Evolutionary conservation across 768 basidiomycete genomes (phyloP).

Genomic region (Mycena galopus): DNA sequence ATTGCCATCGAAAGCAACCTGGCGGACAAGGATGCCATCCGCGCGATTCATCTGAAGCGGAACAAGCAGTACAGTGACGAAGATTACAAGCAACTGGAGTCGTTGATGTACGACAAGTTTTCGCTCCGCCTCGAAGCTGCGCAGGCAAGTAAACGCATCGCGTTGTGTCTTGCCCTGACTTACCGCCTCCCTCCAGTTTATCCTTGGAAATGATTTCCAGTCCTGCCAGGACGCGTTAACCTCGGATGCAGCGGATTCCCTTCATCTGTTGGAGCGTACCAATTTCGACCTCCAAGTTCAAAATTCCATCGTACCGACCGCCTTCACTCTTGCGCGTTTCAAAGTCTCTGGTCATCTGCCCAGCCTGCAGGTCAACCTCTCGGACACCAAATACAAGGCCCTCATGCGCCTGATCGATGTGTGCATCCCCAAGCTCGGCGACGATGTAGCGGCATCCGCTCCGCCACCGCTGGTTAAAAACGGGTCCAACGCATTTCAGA

Average conservation of each 20-base stretch:
- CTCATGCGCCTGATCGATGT: slow-evolving; percentile 95
- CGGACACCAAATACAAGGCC: slow-evolving; percentile 91
- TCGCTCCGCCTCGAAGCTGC: slow-evolving; percentile 86
- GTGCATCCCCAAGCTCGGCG: slow-evolving; percentile 85
- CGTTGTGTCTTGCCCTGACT: slow-evolving; percentile 22
- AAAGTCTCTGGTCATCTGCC: slow-evolving; percentile 93
- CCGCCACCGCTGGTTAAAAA: slow-evolving; percentile 38
- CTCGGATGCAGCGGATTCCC: slow-evolving; percentile 64
- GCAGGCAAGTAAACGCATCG: slow-evolving; percentile 69
- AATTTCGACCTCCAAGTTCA: slow-evolving; percentile 91
- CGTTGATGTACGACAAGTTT: slow-evolving; percentile 95
- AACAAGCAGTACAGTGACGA: slow-evolving; percentile 88
- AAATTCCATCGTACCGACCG: slow-evolving; percentile 91
- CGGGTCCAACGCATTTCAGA: slow-evolving; percentile 57
- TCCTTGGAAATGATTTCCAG: slow-evolving; percentile 88
- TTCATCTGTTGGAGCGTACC: slow-evolving; percentile 93
- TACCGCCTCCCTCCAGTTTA: slow-evolving; percentile 78
- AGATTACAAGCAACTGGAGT: slow-evolving; percentile 88
- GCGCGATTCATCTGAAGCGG: slow-evolving; percentile 84
- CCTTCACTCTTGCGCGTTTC: slow-evolving; percentile 85
- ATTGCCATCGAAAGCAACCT: slow-evolving; percentile 94
- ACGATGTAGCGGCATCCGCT: slow-evolving; percentile 46
- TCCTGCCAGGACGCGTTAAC: slow-evolving; percentile 86
- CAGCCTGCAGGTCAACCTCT: slow-evolving; percentile 88
- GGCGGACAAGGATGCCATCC: slow-evolving; percentile 84